Evolutionary conservation across 139 green algal genomes (phyloP), one percentile per base, ranked within the genome.

Genomic region (Micromonas pusilla): DNA sequence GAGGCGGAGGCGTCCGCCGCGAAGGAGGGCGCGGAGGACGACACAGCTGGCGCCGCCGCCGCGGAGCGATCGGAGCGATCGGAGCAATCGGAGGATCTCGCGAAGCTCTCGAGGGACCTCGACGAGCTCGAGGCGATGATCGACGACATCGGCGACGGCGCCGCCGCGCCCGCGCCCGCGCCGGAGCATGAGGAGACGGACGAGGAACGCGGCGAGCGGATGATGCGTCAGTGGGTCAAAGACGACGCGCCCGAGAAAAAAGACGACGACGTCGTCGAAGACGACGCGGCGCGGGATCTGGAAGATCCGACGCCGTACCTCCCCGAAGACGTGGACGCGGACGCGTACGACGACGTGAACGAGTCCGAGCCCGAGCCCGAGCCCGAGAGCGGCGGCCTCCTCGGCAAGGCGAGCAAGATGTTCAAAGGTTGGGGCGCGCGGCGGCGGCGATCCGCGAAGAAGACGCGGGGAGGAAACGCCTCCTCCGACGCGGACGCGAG

Each of bases 161-260:
- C n/a, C n/a, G n/a, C n/a, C n/a, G n/a, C n/a, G n/a, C n/a, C n/a
- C n/a, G n/a, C n/a, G n/a, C n/a, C n/a, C 28, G 67, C 67, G n/a
- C 32, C 3, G 0, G 71, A 77, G 66, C 28, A 25, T 20, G 72
- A 68, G 26, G 72, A 78, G 52, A 70, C 72, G 52, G 72, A 67
- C 3, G 72, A 67, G 45, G 72, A 78, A 62, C 52, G 72, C 23
- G 72, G 72, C 13, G 19, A 45, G 28, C 72, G 72, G 6, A 78
- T 78, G 20, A 52, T 52, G 30, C 25, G 30, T 25, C 72, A 78
- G 52, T 78, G 72, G 72, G 38, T 68, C 21, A 9, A 32, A 34
- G 37, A 57, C 45, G 9, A 57, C 9, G 45, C 45, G 45, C 9
- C 16, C 9, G 16, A 57, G 45, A 16, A 57, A 57, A 57, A 9